A percentile compares a stretch with the other conserved stretches of the same genome.
Conservation (phyloP, 768 basidiomycete genomes). For the Hygrophoropsis aurantiaca region DNA sequence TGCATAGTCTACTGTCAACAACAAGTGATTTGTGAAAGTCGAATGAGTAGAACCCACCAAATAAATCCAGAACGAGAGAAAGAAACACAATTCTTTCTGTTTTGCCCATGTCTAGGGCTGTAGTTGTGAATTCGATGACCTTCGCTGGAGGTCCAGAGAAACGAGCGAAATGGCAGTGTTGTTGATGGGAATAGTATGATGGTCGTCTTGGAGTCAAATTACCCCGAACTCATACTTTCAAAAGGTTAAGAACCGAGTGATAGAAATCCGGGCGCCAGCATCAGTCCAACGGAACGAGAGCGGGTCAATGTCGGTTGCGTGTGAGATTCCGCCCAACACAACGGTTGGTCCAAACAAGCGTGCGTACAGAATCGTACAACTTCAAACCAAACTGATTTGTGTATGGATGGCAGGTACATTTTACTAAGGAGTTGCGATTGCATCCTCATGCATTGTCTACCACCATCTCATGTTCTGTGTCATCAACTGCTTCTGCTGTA, state of each 20-base stretch:
- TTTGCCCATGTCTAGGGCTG: conserved; percentile 46
- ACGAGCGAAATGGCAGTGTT: neutral
- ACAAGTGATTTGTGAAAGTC: neutral
- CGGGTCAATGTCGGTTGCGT: neutral
- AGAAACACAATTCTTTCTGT: conserved; percentile 86
- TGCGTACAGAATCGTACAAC: too few species aligned
- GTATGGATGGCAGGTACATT: neutral
- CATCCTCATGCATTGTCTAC: neutral
- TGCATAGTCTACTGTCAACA: conserved; percentile 29
- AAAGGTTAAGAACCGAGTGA: too few species aligned
- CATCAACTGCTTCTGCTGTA: conserved; percentile 24
- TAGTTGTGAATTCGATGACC: neutral
- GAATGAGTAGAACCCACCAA: conserved; percentile 43
- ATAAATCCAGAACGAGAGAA: conserved; percentile 86
- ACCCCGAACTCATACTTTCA: too few species aligned
- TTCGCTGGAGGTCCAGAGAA: neutral
- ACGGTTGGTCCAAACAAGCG: too few species aligned
- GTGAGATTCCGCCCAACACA: neutral
- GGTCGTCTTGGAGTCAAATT: too few species aligned
- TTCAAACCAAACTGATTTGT: neutral
- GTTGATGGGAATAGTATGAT: conserved; percentile 1
- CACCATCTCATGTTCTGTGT: conserved; percentile 10
- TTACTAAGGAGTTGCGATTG: neutral
- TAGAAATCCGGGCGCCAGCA: too few species aligned
- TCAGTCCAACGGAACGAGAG: too few species aligned